These are phyloP conservation scores for Oldenlandia corymbosa DNA, from an alignment of 257 asterid genomes.

Conservation along the genomic window DNA sequence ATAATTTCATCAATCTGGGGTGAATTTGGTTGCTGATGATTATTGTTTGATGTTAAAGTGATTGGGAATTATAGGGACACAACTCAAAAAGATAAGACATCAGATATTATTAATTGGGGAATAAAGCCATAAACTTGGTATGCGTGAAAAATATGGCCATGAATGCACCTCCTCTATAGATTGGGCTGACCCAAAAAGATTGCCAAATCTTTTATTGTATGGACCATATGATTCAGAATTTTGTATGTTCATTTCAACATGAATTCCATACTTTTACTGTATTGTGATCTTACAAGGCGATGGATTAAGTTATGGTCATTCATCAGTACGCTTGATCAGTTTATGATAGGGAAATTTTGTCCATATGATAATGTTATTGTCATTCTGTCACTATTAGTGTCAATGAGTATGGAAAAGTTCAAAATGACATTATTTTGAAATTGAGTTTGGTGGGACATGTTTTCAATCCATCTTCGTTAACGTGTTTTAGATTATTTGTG, in stretches of 20 bases:
- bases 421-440: neutral
- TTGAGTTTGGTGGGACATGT: conserved; percentile 1
- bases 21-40: neutral
- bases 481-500: neutral
- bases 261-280: neutral
- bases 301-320: too few relatives aligned
- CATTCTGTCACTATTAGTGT: neutral
- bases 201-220: neutral
- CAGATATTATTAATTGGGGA: neutral
- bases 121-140: neutral
- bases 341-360: neutral
- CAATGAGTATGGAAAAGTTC: neutral
- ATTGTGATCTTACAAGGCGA: neutral
- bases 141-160: conserved; percentile 6
- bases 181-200: conserved; percentile 3
- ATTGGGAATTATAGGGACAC: conserved; percentile 2
- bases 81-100: neutral
- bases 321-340: neutral
- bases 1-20: neutral
- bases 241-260: neutral
- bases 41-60: neutral
- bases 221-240: neutral
- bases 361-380: neutral
- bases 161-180: neutral
- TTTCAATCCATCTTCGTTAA: neutral